Base-by-base conservation (phyloP, 2,329 filamentous ascomycete genomes). In the Cyphellophora europaea region DNA sequence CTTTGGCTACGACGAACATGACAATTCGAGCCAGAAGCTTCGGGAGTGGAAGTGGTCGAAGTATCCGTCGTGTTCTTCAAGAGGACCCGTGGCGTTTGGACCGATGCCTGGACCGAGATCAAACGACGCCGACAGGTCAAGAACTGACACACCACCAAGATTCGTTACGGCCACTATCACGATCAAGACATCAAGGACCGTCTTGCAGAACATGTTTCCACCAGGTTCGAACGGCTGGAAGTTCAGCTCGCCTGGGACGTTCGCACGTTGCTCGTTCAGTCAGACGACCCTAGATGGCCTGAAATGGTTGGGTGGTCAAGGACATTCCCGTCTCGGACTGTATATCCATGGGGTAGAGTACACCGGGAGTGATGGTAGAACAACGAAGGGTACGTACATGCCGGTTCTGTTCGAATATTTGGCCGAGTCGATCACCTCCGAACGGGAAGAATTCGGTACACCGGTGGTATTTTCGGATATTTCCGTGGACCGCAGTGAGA, bases 321-420 rank as follows among this genome's bases (percentile, higher is more conserved):
- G 75, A 1, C 80, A 80, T 49, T 65, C 58, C 12, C 66, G 69
- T 44, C 56, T 75, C 11, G 75, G 73, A 0, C 60, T 81, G 0
- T 79, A 75, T 48, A 66, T 81, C 11, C 76, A 80, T 41, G 75
- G 72, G 0, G 69, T 79, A 2, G 54, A 74, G 41, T 77, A 77
- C 43, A 61, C 54, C 1, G 69, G 66, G 43, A 56, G 61, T 2
- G 51, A 70, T 35, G 71, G 72, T 1, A 55, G 57, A 0, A 54
- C 60, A 0, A 47, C 74, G 1, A 53, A 53, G 10, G 75, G 73
- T 2, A 69, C 69, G 0, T 79, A 71, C 43, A 50, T 79, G 23
- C 66, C 72, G 0, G 56, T 78, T 0, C 53, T 79, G 0, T 73
- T 80, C 42, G 75, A 80, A 49, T 67, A 58, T 33, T 50, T 73